Evolutionary conservation across 352 stramenopile species (phyloP).

Genomic region (Phytopythium delawarense): DNA sequence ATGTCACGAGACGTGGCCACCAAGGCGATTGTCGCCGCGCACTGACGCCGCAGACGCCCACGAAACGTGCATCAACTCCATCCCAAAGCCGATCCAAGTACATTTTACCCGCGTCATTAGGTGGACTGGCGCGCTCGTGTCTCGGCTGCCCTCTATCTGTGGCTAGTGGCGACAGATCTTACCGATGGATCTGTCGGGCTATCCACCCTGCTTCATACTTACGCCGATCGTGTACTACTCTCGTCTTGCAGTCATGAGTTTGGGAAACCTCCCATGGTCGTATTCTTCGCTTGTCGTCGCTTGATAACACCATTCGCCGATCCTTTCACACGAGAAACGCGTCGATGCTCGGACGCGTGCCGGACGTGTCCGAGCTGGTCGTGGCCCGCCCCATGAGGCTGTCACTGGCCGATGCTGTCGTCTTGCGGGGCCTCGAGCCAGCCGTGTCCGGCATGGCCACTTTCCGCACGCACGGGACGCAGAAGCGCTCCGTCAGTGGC

Average conservation of each 20-base stretch:
- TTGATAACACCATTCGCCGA: not conserved
- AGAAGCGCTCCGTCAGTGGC: conserved; percentile 23
- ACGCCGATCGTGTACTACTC: not conserved
- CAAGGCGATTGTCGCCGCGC: not conserved
- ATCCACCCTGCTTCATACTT: not conserved
- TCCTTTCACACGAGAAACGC: conserved; percentile 17
- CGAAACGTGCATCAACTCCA: not conserved
- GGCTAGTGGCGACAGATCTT: not conserved
- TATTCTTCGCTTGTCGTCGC: not conserved
- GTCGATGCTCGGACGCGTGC: conserved; percentile 2
- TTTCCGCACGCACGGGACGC: conserved; percentile 24
- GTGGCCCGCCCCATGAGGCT: conserved; percentile 4
- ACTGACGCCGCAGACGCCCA: not conserved
- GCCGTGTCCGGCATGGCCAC: conserved; percentile 7
- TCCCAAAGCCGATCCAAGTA: not conserved
- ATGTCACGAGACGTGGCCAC: not conserved
- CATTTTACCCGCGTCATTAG: not conserved
- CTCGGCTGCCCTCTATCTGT: not conserved
- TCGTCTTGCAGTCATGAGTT: not conserved
- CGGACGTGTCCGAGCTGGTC: conserved; percentile 8
- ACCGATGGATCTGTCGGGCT: not conserved
- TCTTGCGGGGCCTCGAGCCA: conserved; percentile 6
- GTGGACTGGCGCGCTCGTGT: too few species aligned
- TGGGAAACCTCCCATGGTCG: not conserved
- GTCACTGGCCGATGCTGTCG: not conserved